These are phyloP conservation scores for Mortierella sp. DNA, from an alignment of 371 early-diverging fungal species.

Conservation along the genomic window DNA sequence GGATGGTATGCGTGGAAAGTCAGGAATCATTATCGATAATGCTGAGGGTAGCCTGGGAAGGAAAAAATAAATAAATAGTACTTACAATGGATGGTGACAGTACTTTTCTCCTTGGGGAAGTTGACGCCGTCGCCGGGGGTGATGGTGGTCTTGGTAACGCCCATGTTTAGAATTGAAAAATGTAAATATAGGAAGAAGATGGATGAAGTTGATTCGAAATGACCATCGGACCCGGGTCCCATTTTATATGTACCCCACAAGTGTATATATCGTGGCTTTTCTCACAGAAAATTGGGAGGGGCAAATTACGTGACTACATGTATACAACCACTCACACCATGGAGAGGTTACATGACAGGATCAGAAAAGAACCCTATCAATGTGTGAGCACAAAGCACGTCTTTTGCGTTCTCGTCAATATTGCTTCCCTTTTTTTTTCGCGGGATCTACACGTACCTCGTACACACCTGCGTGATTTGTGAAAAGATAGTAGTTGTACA, in stretches of 20 bases:
- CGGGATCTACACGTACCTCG: conserved; percentile 6
- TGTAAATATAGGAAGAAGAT: conserved; percentile 1
- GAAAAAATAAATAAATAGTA: conserved; percentile 50
- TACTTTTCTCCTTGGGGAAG: conserved; percentile 90
- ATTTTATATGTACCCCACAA: neutral
- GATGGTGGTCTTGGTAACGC: conserved; percentile 59
- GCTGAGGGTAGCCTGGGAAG: too few relatives aligned
- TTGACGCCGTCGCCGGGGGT: conserved; percentile 79
- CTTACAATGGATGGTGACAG: conserved; percentile 79
- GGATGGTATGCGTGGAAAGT: too few relatives aligned
- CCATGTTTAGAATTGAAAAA: conserved; percentile 29
- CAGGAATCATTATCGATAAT: too few relatives aligned
- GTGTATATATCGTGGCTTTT: too few relatives aligned
- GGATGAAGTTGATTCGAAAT: neutral
- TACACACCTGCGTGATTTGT: neutral
- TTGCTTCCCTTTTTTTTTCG: conserved; percentile 13
- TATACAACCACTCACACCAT: neutral
- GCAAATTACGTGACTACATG: neutral
- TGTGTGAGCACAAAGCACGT: neutral
- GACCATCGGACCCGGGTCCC: neutral
- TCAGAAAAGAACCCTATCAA: conserved; percentile 1
- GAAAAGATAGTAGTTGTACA: neutral
- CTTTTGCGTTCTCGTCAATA: neutral
- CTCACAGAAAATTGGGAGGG: too few relatives aligned
- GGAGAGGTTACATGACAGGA: neutral